Percentiles rank a stretch among this genome's conserved stretches.
Evolutionary conservation across 1,284 basidiomycete genomes (phyloP).

Genomic region (Irpex rosettiformis): DNA sequence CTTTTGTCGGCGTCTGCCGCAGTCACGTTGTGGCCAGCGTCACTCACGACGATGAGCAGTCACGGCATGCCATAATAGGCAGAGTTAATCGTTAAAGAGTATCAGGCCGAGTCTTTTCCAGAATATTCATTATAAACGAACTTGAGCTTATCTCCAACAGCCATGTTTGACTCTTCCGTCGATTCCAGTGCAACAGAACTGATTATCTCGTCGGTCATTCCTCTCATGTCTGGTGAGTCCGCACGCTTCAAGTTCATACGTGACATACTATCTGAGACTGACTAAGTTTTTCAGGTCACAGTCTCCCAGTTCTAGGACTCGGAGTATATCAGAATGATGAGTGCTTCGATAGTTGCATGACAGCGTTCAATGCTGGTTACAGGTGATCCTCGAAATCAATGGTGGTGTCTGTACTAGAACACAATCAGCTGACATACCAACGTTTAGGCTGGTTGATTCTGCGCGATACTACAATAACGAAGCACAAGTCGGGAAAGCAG

Average conservation of each 20-base stretch:
- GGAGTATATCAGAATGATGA: slow-evolving; percentile 13
- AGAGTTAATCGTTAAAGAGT: too few species aligned
- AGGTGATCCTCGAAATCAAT: not conserved
- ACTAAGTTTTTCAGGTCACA: slow-evolving; percentile 4
- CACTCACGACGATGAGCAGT: too few species aligned
- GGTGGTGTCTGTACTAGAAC: not conserved
- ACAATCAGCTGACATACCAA: not conserved
- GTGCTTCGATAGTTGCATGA: slow-evolving; percentile 8
- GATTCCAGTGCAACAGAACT: not conserved
- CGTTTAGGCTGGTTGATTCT: slow-evolving; percentile 13
- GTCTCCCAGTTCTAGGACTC: slow-evolving; percentile 9
- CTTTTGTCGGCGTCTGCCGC: too few species aligned
- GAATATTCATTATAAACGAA: not conserved
- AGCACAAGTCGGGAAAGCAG: slow-evolving; percentile 7
- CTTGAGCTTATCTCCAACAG: not conserved
- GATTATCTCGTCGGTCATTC: not conserved
- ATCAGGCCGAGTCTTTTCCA: too few species aligned
- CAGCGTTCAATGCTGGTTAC: slow-evolving; percentile 11
- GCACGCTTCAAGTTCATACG: not conserved
- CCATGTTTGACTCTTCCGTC: not conserved
- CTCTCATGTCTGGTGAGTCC: not conserved
- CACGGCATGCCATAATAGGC: too few species aligned
- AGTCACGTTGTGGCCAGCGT: too few species aligned
- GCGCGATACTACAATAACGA: slow-evolving; percentile 15
- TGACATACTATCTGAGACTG: not conserved